Evolutionary conservation across 2,329 filamentous ascomycete species (phyloP).

Genomic region (Diaporthe batatas): DNA sequence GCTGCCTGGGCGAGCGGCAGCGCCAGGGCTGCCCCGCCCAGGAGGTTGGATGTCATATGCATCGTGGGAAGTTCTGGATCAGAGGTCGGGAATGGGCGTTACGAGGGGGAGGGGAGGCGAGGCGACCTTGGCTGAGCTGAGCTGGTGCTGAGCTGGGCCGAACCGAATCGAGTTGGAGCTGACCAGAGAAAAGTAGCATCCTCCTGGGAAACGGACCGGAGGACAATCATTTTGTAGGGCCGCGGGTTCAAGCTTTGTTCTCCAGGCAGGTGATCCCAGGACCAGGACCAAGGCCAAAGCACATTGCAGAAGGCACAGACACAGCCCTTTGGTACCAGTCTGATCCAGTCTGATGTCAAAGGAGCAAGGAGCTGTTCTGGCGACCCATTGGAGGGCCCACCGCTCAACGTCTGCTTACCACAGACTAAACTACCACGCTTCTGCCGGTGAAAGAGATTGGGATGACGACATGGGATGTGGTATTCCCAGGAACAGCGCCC

Average conservation of each 20-base stretch:
- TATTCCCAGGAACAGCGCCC: conserved; percentile 24
- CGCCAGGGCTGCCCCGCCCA: conserved; percentile 21
- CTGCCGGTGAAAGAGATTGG: not conserved
- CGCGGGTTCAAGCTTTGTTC: conserved; percentile 21
- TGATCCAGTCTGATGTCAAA: conserved; percentile 29
- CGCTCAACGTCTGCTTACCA: not conserved
- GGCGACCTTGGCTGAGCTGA: not conserved
- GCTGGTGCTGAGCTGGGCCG: not conserved
- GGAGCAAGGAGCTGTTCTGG: conserved; percentile 4
- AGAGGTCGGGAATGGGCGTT: not conserved
- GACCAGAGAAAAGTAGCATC: not conserved
- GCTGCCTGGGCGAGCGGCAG: conserved; percentile 28
- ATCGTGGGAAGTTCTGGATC: conserved; percentile 3
- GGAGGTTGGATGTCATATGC: conserved; percentile 22
- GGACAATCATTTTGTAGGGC: conserved; percentile 28
- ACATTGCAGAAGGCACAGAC: not conserved
- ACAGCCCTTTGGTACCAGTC: conserved; percentile 12
- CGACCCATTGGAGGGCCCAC: not conserved
- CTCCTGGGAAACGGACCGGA: not conserved
- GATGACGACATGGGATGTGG: conserved; percentile 19
- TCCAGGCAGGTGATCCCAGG: not conserved
- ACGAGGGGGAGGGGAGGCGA: not conserved
- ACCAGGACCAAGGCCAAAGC: not conserved
- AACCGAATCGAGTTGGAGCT: not conserved
- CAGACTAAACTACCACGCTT: not conserved